Evolutionary conservation across 1,139 yeast species (phyloP).

Genomic region (Nadsonia commutata): DNA sequence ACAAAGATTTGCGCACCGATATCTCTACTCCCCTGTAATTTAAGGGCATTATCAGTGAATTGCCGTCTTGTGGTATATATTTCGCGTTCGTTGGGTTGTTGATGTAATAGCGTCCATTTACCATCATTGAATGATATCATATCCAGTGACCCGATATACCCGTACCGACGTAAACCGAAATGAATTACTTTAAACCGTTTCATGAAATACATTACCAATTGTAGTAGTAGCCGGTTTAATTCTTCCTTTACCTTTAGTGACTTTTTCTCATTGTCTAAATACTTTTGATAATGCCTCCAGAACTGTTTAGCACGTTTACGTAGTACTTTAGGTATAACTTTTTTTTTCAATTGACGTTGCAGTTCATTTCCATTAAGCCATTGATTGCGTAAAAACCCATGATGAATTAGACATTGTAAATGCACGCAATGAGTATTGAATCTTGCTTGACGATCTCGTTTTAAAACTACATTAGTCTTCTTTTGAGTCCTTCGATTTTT

Average conservation of each 20-base stretch:
- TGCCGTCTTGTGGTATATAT: neutral
- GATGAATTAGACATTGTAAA: neutral
- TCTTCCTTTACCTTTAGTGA: neutral
- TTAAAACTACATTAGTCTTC: neutral
- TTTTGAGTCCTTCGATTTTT: too few species aligned
- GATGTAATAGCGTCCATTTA: neutral
- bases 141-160: neutral
- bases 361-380: neutral
- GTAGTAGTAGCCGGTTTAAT: neutral
- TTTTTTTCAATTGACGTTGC: neutral
- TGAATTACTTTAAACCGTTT: neutral
- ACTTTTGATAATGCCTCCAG: neutral
- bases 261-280: neutral
- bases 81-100: neutral
- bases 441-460: neutral
- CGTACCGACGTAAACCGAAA: neutral
- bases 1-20: neutral
- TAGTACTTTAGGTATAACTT: neutral
- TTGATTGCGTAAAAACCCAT: neutral
- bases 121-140: neutral
- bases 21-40: neutral
- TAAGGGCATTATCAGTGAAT: neutral
- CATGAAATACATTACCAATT: neutral
- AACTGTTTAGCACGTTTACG: neutral
- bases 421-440: neutral